Base-by-base conservation (phyloP, 129 eudicot species). In the Gnaphalium uliginosum region DNA sequence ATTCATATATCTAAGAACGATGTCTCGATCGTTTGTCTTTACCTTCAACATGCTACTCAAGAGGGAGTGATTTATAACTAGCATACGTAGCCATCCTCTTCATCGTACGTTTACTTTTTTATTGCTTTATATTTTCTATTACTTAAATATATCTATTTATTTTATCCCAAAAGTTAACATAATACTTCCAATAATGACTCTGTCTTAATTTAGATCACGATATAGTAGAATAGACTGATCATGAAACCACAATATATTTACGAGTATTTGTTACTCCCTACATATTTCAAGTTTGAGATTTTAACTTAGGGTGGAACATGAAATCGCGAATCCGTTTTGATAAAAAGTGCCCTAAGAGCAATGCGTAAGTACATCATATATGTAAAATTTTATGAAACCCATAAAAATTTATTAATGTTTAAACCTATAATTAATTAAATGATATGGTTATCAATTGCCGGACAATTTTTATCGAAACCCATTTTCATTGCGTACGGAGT, bases 51-150 rank as follows among this genome's bases (percentile, higher is more conserved):
- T 72, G 82, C 15, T 30, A 62, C 4, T 22, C 24, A 61, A 37
- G 66, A 71, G 72, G 57, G 78, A 71, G 60, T 79, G 83, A 72
- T 72, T 30, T 25, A 35, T 63, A 72, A 65, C 25, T n/a, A 63
- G 46, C 78, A 79, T 79, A 72, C 83, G 83, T 79, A 79, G 78
- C 68, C 78, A 79, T 79, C 77, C 29, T 79, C 67, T 79, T 72
- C 60, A 72, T 79, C 73, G 14, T 79, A 79, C 67, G 61, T 64
- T 79, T 76, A 22, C 2, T 8, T 50, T 56, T 22, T 4, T 4
- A 2, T 75, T 29, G 1, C 27, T 61, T 11, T 39, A 2, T 23
- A 71, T 25, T 61, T 6, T 57, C 0, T 17, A 71, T 25, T 26
- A 26, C 21, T n/a, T 66, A 15, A n/a, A n/a, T n/a, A 2, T 21